phyloP scores from a whole-genome alignment of 768 basidiomycete genomes.

The Tricholoma flavovirens region DNA sequence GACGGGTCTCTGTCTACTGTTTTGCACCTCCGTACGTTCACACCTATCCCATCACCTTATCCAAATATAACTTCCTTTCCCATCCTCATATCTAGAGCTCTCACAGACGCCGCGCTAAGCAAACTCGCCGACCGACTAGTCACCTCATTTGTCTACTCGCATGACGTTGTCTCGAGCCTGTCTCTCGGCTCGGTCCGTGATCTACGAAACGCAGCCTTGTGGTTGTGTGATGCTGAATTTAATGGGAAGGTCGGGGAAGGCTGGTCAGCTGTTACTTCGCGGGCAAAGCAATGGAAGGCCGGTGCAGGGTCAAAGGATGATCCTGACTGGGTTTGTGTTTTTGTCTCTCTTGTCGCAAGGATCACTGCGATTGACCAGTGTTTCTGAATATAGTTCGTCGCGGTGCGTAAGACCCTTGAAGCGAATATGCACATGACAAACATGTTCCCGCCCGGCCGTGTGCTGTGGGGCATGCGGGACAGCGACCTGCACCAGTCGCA shows the following conservation, averaged over 20 bases:
- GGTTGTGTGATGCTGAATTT: constrained; percentile 71
- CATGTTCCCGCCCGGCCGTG: constrained; percentile 71
- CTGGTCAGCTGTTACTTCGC: constrained; percentile 39
- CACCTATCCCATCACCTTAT: not conserved
- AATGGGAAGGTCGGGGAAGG: constrained; percentile 44
- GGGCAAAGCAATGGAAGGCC: constrained; percentile 57
- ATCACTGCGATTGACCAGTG: not conserved
- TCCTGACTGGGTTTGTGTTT: constrained; percentile 43
- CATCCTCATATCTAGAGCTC: constrained; percentile 36
- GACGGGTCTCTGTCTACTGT: constrained; percentile 69
- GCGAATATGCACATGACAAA: constrained; percentile 75
- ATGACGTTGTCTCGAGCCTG: constrained; percentile 74
- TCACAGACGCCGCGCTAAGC: constrained; percentile 56
- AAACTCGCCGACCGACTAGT: constrained; percentile 58
- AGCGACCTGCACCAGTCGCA: constrained; percentile 61
- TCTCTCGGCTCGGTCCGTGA: constrained; percentile 76
- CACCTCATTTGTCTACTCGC: constrained; percentile 75
- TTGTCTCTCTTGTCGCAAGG: not conserved
- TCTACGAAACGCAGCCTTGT: constrained; percentile 65
- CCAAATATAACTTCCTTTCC: constrained; percentile 1
- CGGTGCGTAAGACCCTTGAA: constrained; percentile 77
- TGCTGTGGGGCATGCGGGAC: constrained; percentile 76
- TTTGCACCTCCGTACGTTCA: constrained; percentile 70
- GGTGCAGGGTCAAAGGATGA: constrained; percentile 50
- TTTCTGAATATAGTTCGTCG: constrained; percentile 52